Percentiles rank a stretch among this genome's conserved stretches.
phyloP scores from a whole-genome alignment of 371 early-diverging fungal species.

The Thermomucor indicae-seudaticae region DNA sequence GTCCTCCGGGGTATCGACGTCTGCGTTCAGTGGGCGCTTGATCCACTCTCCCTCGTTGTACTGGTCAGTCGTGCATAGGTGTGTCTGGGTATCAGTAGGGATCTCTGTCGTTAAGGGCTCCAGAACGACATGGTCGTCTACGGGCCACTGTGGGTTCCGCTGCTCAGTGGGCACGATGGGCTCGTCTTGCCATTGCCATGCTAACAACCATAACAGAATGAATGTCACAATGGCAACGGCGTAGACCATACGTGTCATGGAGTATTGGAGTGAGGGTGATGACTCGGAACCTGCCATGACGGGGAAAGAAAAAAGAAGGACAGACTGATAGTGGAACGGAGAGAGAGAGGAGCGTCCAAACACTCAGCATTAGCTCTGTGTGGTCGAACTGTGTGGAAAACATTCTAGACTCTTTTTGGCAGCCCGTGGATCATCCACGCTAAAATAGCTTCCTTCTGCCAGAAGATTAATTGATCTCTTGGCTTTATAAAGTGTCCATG shows the following conservation, averaged over 20 bases:
- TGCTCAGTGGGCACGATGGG: constrained; percentile 3
- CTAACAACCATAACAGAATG: constrained; percentile 12
- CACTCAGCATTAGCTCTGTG: no score
- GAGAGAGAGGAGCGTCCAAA: no score
- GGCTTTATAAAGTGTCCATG: no score
- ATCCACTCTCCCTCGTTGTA: constrained; percentile 38
- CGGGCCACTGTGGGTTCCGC: background rate
- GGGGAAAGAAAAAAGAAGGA: no score
- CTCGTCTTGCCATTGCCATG: constrained; percentile 14
- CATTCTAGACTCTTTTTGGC: no score
- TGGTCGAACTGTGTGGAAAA: no score
- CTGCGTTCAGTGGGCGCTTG: constrained; percentile 12
- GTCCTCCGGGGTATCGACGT: constrained; percentile 5
- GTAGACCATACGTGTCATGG: constrained; percentile 6
- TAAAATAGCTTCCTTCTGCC: no score
- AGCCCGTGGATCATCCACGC: no score
- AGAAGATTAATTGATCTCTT: no score
- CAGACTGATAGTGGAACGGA: no score
- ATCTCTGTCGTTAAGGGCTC: constrained; percentile 5
- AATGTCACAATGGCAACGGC: constrained; percentile 7
- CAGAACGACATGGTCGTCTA: background rate
- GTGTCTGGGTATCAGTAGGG: constrained; percentile 4
- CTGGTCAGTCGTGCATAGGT: constrained; percentile 26
- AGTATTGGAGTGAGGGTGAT: background rate
- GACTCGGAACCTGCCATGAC: background rate